Percentiles rank a stretch among this genome's conserved stretches.
These are phyloP conservation scores for Asclepias syriaca DNA, from an alignment of 257 asterid genomes.

Conservation along the genomic window DNA sequence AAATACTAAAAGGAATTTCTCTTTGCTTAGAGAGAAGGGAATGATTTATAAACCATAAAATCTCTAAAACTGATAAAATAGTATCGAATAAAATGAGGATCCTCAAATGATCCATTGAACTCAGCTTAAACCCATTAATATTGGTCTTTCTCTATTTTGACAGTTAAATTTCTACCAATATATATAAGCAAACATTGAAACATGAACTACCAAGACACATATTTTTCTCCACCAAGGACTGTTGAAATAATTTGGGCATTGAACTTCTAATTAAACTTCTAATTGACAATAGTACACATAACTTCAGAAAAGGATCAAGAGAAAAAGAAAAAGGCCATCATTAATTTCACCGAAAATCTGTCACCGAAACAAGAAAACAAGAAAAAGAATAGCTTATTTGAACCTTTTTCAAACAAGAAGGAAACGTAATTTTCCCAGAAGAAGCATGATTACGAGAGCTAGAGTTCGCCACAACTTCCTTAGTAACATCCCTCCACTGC, in stretches of 20 bases:
- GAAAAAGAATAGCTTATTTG: neutral
- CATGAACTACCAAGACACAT: neutral
- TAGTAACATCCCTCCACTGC: slow-evolving; percentile 82
- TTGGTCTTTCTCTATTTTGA: neutral
- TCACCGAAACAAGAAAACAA: neutral
- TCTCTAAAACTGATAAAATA: neutral
- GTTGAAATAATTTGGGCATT: neutral
- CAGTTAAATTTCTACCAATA: neutral
- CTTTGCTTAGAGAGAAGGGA: neutral
- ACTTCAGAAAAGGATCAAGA: neutral
- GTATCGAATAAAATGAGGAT: neutral
- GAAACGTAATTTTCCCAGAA: slow-evolving; percentile 67
- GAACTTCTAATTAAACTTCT: neutral
- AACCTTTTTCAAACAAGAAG: slow-evolving; percentile 91
- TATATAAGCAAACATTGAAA: neutral
- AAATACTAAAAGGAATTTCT: neutral
- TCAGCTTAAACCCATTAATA: neutral
- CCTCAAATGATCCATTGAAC: neutral
- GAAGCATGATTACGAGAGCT: slow-evolving; percentile 8
- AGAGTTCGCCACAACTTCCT: slow-evolving; percentile 55
- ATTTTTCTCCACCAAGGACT: neutral
- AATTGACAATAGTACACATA: neutral
- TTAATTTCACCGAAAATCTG: neutral
- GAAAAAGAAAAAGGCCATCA: neutral
- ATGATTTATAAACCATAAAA: neutral